Percentiles rank a stretch among this genome's conserved stretches.
Conservation (phyloP, 23 red algal genomes). For the Gracilariopsis chorda region DNA sequence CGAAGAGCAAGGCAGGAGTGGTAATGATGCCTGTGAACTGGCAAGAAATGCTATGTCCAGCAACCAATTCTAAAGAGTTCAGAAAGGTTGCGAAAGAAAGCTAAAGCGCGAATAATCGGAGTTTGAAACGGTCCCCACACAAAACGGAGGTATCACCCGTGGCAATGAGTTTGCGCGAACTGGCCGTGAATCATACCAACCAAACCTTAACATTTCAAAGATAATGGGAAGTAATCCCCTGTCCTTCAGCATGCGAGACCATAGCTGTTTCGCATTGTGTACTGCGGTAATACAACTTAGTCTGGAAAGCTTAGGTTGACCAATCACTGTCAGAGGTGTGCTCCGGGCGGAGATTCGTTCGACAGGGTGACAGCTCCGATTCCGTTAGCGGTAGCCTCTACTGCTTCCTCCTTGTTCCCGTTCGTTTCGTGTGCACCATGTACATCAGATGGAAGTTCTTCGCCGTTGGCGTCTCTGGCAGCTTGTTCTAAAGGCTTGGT, state of each 20-base stretch:
- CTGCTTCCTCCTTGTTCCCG: background rate
- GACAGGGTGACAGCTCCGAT: background rate
- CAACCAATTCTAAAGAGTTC: slow-evolving; percentile 28
- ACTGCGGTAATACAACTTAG: too few relatives aligned
- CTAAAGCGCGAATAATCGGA: background rate
- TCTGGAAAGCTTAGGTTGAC: too few relatives aligned
- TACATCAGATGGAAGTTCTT: background rate
- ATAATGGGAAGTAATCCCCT: too few relatives aligned
- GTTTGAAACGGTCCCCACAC: background rate
- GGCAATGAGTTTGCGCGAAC: too few relatives aligned
- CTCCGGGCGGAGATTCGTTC: background rate
- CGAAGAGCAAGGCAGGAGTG: slow-evolving; percentile 42
- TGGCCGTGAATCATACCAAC: too few relatives aligned
- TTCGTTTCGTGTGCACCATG: background rate
- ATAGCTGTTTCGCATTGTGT: too few relatives aligned
- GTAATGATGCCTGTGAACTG: slow-evolving; percentile 54
- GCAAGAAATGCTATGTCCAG: slow-evolving; percentile 60
- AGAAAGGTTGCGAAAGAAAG: slow-evolving; percentile 58
- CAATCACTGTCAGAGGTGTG: background rate
- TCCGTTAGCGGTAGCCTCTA: background rate
- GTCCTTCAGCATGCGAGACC: too few relatives aligned
- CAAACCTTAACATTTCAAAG: too few relatives aligned
- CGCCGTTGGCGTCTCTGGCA: background rate
- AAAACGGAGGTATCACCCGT: too few relatives aligned
- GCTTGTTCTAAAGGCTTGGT: background rate